Conservation (phyloP, 2,329 filamentous ascomycete species). For the Curvularia spicifera region DNA sequence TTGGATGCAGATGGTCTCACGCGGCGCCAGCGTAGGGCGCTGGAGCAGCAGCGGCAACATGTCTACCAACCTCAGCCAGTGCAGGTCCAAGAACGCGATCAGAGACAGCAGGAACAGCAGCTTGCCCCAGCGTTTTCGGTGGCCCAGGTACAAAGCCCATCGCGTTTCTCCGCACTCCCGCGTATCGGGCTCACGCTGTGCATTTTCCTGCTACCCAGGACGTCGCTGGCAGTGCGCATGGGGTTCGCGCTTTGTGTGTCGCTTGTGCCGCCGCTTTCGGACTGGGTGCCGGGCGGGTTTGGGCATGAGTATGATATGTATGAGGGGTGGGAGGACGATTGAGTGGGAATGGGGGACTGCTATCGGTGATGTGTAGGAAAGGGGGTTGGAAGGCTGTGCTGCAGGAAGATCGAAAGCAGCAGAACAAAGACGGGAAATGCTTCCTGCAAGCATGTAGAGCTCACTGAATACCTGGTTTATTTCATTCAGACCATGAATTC, state of each 20-base stretch:
- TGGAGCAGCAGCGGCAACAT: no score
- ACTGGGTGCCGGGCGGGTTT: background rate
- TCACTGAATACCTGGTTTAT: no score
- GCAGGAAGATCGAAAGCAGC: no score
- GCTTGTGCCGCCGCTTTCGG: background rate
- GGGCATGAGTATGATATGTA: background rate
- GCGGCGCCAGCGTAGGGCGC: conserved; percentile 13
- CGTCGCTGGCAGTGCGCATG: background rate
- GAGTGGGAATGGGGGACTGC: background rate
- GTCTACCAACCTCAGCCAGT: no score
- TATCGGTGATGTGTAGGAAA: no score
- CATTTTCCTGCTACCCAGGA: background rate
- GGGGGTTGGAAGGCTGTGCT: no score
- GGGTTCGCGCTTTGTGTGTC: background rate
- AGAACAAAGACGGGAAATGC: no score
- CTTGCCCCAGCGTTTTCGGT: no score
- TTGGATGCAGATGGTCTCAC: conserved; percentile 35
- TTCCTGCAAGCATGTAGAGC: no score
- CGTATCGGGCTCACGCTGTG: background rate
- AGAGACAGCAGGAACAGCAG: no score
- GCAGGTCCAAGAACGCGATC: no score
- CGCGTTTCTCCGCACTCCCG: background rate
- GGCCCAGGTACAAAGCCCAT: background rate
- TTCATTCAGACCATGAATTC: no score
- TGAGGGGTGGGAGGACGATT: background rate